A percentile compares a stretch with the other conserved stretches of the same genome.
Conservation (phyloP, 805 yeast genomes). For the Maudiozyma saulgeensis region DNA sequence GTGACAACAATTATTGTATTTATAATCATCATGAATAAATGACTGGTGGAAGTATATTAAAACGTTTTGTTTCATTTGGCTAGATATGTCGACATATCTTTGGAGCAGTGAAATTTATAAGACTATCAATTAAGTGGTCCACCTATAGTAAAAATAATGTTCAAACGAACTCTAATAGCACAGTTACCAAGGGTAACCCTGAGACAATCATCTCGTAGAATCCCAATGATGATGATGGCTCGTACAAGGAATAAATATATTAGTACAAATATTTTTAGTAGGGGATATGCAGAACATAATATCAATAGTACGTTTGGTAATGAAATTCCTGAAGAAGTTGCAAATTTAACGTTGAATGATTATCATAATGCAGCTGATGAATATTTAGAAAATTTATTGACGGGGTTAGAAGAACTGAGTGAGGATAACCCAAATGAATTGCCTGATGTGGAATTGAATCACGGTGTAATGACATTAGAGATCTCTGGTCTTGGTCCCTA, state of each 20-base stretch:
- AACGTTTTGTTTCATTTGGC: too few relatives aligned
- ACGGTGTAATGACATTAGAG: slow-evolving; percentile 76
- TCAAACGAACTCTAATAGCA: background rate
- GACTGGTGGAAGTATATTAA: too few relatives aligned
- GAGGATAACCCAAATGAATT: slow-evolving; percentile 58
- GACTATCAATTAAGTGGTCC: too few relatives aligned
- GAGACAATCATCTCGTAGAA: background rate
- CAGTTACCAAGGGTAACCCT: background rate
- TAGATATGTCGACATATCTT: too few relatives aligned
- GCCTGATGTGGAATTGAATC: slow-evolving; percentile 56
- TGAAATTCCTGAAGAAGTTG: slow-evolving; percentile 43
- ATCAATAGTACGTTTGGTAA: slow-evolving; percentile 42
- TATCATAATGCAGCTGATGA: slow-evolving; percentile 59
- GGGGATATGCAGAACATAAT: background rate
- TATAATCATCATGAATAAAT: too few relatives aligned
- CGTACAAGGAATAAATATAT: background rate
- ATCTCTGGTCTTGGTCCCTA: slow-evolving; percentile 72
- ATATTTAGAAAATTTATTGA: slow-evolving; percentile 60
- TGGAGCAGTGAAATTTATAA: too few relatives aligned
- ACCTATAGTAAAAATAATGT: background rate
- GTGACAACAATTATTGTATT: too few relatives aligned
- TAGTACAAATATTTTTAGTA: background rate
- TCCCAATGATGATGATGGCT: too few relatives aligned
- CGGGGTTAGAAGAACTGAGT: slow-evolving; percentile 55
- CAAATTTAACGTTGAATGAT: slow-evolving; percentile 36